Evolutionary conservation across 768 basidiomycete genomes (phyloP), one percentile per base, ranked within the genome.

Genomic region (Rhizopogon sp.): DNA sequence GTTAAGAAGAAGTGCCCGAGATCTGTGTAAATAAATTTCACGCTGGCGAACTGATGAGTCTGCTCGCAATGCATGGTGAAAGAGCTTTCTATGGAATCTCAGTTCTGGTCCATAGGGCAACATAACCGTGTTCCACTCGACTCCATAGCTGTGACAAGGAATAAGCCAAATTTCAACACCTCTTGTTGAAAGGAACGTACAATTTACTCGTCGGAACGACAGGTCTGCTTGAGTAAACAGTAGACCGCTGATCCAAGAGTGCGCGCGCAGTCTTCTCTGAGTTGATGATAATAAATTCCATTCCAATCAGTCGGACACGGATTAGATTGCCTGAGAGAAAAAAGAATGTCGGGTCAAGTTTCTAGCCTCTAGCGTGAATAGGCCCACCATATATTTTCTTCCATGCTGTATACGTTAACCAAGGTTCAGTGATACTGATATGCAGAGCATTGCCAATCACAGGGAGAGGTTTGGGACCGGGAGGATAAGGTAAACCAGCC

Each of bases 371-470:
- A 35, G 13, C 7, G 20, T 20, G 20, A 35, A 33, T 11, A 47
- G 20, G 58, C 68, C 5, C 43, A 73, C 71, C 72, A 33, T 70
- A 70, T 22, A 39, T 17, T 45, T 61, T 57, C 37, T 61, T 62
- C 72, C 72, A 73, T 25, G 67, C 62, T 22, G 43, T 33, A 31
- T 66, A 73, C 0, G 68, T 66, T 46, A 71, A 17, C 72, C 71
- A 73, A 10, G 69, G 68, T 14, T 59, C 57, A 8, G 39, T 37
- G 17, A 56, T 58, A 28, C 66, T 64, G 22, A 71, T 58, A 41
- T 65, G 58, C 43, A 64, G 54, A 25, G 61, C 56, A 31, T 56
- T 66, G 10, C 70, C 70, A 39, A 70, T 43, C 16, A 66, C 28
- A 3, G 68, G 70, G 3, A 66, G 50, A 6, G 63, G 65, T 41